Conservation (phyloP, 2,329 filamentous ascomycete species). For the Sarocladiaceae sp. region DNA sequence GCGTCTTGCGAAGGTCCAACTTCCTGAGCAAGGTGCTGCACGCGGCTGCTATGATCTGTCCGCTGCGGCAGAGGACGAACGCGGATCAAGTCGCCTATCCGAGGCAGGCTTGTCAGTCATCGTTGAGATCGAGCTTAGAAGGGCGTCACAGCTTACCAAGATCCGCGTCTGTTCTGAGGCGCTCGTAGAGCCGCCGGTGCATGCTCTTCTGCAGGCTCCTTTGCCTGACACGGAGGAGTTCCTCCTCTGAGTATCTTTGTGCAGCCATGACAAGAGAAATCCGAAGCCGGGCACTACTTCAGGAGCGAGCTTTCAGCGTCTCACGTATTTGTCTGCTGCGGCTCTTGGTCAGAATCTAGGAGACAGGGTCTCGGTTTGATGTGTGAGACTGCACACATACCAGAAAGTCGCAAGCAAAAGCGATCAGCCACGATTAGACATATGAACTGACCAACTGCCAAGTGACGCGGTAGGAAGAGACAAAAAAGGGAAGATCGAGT, state of each 20-base stretch:
- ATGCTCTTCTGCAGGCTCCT: constrained; percentile 17
- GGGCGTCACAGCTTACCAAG: constrained; percentile 29
- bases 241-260: constrained; percentile 37
- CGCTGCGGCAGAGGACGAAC: constrained; percentile 2
- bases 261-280: constrained; percentile 26
- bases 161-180: constrained; percentile 34
- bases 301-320: background rate
- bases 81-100: constrained; percentile 30
- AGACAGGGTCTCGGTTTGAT: background rate
- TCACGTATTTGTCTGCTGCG: no score
- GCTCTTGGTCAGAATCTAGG: no score
- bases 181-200: constrained; percentile 23
- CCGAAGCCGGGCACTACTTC: no score
- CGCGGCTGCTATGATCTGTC: background rate
- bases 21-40: background rate
- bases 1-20: background rate
- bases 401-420: constrained; percentile 16
- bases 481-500: background rate
- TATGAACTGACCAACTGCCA: constrained; percentile 24
- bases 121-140: background rate
- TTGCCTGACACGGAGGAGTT: constrained; percentile 36
- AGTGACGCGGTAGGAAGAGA: constrained; percentile 12
- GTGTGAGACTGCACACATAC: background rate
- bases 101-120: constrained; percentile 12
- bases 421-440: constrained; percentile 34